A percentile compares a stretch with the other conserved stretches of the same genome.
Evolutionary conservation across 1,284 basidiomycete species (phyloP).

Genomic region (Hortiboletus rubellus): DNA sequence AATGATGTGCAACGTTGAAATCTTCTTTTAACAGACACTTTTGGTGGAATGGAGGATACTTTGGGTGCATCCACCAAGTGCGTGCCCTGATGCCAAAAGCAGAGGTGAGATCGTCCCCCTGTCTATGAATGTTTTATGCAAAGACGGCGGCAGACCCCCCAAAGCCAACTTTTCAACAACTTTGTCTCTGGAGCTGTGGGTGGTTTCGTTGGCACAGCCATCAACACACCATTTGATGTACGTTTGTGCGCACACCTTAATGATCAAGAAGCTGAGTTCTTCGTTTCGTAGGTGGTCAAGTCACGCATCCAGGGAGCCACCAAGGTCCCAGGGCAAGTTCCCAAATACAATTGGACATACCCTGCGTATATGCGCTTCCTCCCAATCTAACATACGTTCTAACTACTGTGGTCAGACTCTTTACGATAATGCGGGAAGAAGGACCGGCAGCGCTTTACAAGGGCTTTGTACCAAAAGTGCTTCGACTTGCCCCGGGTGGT

Average conservation of each 20-base stretch:
- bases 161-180: slow-evolving; percentile 84
- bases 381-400: not conserved
- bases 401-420: slow-evolving; percentile 42
- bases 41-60: slow-evolving; percentile 95
- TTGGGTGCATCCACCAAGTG: slow-evolving; percentile 88
- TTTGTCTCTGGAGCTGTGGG: slow-evolving; percentile 89
- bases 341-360: slow-evolving; percentile 95
- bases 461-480: slow-evolving; percentile 85
- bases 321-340: slow-evolving; percentile 63
- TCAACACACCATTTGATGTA: slow-evolving; percentile 80
- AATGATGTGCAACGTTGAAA: not conserved
- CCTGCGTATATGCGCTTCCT: slow-evolving; percentile 51
- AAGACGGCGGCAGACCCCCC: slow-evolving; percentile 51
- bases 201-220: slow-evolving; percentile 82
- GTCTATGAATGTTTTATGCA: not conserved
- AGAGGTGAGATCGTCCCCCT: slow-evolving; percentile 48
- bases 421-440: slow-evolving; percentile 87
- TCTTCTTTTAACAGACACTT: slow-evolving; percentile 55
- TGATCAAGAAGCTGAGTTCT: not conserved
- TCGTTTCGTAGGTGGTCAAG: slow-evolving; percentile 73
- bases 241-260: slow-evolving; percentile 21
- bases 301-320: slow-evolving; percentile 87
- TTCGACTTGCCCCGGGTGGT: slow-evolving; percentile 90
- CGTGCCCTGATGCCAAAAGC: slow-evolving; percentile 80
- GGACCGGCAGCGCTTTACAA: slow-evolving; percentile 91